Evolutionary conservation across 305 asterid species (phyloP).

Genomic region (Nicotiana rustica): DNA sequence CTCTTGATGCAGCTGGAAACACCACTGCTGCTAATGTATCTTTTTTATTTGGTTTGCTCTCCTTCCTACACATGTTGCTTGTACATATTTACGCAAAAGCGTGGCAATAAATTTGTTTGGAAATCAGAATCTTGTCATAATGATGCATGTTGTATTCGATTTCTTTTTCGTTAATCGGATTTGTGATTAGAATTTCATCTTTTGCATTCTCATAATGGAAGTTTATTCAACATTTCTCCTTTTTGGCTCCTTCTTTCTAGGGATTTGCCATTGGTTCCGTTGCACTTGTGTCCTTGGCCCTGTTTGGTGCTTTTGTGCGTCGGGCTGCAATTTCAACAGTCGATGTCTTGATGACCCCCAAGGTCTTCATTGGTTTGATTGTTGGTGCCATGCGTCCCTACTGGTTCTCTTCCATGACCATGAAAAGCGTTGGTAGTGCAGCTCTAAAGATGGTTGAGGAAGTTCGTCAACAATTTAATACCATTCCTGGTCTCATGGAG

Average conservation of each 20-base stretch:
- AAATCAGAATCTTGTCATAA: background rate
- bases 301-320: conserved; percentile 46
- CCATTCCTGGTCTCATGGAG: conserved; percentile 45
- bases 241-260: conserved; percentile 1
- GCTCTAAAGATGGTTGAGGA: conserved; percentile 49
- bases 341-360: conserved; percentile 40
- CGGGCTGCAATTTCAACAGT: conserved; percentile 40
- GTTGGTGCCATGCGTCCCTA: conserved; percentile 49
- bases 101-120: background rate
- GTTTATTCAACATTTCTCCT: conserved; percentile 10
- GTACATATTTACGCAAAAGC: background rate
- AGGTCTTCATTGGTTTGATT: conserved; percentile 43
- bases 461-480: conserved; percentile 43
- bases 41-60: conserved; percentile 17
- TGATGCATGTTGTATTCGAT: background rate
- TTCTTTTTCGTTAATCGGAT: background rate
- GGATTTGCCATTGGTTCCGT: conserved; percentile 48
- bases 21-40: conserved; percentile 43
- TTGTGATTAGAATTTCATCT: background rate
- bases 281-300: conserved; percentile 41
- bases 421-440: conserved; percentile 47
- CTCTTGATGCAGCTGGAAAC: conserved; percentile 47
- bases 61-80: background rate
- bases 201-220: background rate
- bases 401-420: conserved; percentile 43